Evolutionary conservation across 2,329 filamentous ascomycete species (phyloP).

Genomic region (Xylariaceae sp.): DNA sequence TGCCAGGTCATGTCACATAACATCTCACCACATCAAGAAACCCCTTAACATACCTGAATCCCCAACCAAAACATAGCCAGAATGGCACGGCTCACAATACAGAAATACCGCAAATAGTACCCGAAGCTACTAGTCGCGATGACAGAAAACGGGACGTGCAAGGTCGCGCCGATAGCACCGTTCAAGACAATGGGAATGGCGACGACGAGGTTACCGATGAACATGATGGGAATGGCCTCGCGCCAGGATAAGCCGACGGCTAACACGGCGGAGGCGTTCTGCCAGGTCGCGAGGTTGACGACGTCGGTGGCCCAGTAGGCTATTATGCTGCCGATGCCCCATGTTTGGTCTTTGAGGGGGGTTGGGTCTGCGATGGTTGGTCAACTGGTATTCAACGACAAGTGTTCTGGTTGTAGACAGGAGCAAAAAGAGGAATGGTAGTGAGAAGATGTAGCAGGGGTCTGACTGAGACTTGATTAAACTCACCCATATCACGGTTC

Average conservation of each 20-base stretch:
- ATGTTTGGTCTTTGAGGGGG: conserved; percentile 35
- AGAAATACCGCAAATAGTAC: conserved; percentile 40
- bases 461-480: conserved; percentile 8
- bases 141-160: conserved; percentile 47
- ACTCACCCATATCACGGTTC: conserved; percentile 32
- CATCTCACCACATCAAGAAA: too few species aligned
- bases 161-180: conserved; percentile 42
- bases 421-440: not conserved
- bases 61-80: conserved; percentile 57
- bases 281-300: conserved; percentile 34
- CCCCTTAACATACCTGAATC: conserved; percentile 40
- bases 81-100: conserved; percentile 39
- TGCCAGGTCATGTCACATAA: too few species aligned
- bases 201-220: conserved; percentile 59
- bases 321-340: conserved; percentile 34
- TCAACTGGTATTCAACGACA: conserved; percentile 20
- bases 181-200: conserved; percentile 50
- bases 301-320: conserved; percentile 36
- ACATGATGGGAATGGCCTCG: conserved; percentile 37
- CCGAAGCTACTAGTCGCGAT: conserved; percentile 43
- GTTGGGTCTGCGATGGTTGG: conserved; percentile 31
- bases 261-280: conserved; percentile 34
- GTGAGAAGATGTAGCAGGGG: too few species aligned
- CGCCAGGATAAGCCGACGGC: conserved; percentile 35
- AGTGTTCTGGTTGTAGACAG: not conserved